Evolutionary conservation across 2,329 filamentous ascomycete genomes (phyloP).

Genomic region (Nothopassalora personata): DNA sequence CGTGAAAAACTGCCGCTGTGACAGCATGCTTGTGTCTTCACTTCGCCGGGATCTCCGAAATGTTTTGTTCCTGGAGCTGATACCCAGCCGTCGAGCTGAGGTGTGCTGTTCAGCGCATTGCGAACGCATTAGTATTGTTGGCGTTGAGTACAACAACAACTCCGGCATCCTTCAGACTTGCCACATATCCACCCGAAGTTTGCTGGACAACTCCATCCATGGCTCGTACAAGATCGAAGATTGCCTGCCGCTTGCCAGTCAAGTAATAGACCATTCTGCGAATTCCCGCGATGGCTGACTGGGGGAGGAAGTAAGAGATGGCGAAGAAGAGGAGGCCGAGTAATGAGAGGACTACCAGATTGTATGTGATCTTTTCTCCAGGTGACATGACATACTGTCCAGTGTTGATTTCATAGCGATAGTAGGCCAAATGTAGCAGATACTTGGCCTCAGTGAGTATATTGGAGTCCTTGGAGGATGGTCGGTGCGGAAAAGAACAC

Average conservation of each 20-base stretch:
- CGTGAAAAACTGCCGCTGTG: too few relatives aligned
- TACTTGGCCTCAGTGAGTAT: constrained; percentile 19
- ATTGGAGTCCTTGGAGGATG: constrained; percentile 14
- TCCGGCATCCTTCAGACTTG: constrained; percentile 10
- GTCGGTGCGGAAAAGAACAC: constrained; percentile 19
- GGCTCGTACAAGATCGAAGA: background rate
- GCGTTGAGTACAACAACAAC: constrained; percentile 6
- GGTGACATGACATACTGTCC: constrained; percentile 27
- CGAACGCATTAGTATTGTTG: constrained; percentile 1
- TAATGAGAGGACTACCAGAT: constrained; percentile 19
- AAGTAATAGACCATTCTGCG: constrained; percentile 20
- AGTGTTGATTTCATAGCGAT: constrained; percentile 27
- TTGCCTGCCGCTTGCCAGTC: constrained; percentile 11
- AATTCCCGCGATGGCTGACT: constrained; percentile 9
- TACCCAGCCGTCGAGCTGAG: background rate
- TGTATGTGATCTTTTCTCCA: constrained; percentile 27
- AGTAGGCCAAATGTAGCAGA: constrained; percentile 24
- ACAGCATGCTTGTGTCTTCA: too few relatives aligned
- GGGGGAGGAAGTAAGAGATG: constrained; percentile 22
- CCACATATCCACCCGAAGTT: constrained; percentile 8
- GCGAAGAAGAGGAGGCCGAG: constrained; percentile 16
- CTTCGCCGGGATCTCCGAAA: background rate
- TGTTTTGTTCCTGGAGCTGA: background rate
- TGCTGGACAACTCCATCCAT: constrained; percentile 11
- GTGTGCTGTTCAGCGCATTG: background rate